Base-by-base conservation (phyloP, 2,329 filamentous ascomycete species). In the Calonectria fujianensis region DNA sequence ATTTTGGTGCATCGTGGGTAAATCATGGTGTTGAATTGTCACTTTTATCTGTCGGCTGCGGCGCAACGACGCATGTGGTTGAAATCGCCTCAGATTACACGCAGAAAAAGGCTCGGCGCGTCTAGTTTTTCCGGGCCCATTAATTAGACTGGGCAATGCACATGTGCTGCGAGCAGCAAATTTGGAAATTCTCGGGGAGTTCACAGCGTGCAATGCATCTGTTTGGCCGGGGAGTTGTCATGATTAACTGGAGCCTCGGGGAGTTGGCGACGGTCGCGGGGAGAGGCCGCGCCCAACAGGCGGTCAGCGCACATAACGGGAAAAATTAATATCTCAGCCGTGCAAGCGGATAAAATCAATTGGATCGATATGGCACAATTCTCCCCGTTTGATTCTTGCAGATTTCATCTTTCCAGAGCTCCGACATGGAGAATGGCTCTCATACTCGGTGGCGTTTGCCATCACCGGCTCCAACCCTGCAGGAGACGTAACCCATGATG, bases 111-210 rank as follows among this genome's bases (percentile, higher is more conserved):
- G 10, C 7, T 41, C 57, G 57, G 57, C 13, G 57, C 57, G 13
- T 29, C 57, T 63, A 63, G 57, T 63, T 63, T 63, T 63, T 63
- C 57, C 57, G 57, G 37, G 35, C 37, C 57, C 57, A 45, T 11
- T 41, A 29, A 61, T 41, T 27, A 16, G 18, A 18, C 20, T n/a
- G 57, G 52, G 57, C 35, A n/a, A n/a, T 24, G 54, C 54, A 39
- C 14, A 8, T 14, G 4, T 37, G 20, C 2, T 41, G 32, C n/a
- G 14, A 13, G 57, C 32, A 35, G 14, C 11, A 1, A 27, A 27
- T 61, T 24, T 16, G 11, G 20, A 41, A 39, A 61, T 29, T 41
- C 9, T 63, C 57, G 57, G 57, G 57, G 57, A 63, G 57, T 63
- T 63, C 13, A 16, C 10, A 3, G 18, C 5, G 24, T 29, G 35